Base-by-base conservation (phyloP, 1,139 yeast species). In the Sugiyamaella sp. region DNA sequence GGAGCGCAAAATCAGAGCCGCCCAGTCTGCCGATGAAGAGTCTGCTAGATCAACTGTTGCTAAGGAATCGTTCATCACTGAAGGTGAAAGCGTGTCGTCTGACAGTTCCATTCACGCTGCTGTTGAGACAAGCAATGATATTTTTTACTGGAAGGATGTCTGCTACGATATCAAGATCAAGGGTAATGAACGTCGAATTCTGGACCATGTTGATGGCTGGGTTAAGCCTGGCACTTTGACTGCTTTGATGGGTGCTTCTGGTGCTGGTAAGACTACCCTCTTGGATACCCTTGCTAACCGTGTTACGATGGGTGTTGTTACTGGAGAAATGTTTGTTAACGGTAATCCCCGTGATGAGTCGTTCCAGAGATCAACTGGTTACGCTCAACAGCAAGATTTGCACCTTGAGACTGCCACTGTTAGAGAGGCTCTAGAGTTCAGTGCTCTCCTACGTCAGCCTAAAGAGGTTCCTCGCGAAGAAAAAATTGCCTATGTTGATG, bases 221-320 rank as follows among this genome's bases (percentile, higher is more conserved):
- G 93, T 87, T 46, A 84, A 84, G 66, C 91, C 91, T 10, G 85
- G 86, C 60, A 82, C 86, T 12, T 72, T 85, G 60, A 85, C 90
- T 40, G 93, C 93, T 6, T 73, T 86, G 42, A 86, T 87, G 95
- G 95, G 95, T 60, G 86, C 91, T 19, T 85, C 95, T 20, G 95
- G 95, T 72, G 95, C 95, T 49, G 95, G 95, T 75, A 86, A 86
- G 67, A 87, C 95, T 14, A 86, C 95, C 0, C 67, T 82, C 46
- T 74, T 87, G 57, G 89, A 86, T 71, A 86, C 87, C 58, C 75
- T 86, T 60, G 89, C 93, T 25, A 85, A 84, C 62, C 82, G 95
- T 71, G 85, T 85, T 37, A 85, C 90, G 20, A 80, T 81, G 76
- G 95, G 95, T 72, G 84, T 84, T 46, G 85, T 86, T 47, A 79